phyloP scores from a whole-genome alignment of 108 stramenopile species.

The Seminavis robusta region DNA sequence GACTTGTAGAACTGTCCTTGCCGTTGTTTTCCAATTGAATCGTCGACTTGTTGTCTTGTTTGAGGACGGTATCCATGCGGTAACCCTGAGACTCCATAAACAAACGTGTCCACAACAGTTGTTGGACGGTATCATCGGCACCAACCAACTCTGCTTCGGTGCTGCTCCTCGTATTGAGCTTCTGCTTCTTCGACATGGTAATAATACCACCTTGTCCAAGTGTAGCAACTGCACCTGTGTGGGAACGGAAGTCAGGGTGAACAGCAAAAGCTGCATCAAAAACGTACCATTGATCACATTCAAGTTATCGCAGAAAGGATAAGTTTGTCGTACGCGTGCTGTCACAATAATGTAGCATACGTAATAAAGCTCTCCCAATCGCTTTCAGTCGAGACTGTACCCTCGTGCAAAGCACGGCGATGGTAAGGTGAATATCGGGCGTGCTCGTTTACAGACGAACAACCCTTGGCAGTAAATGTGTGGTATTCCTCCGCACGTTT shows the following conservation, averaged over 20 bases:
- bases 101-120: conserved; percentile 18
- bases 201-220: conserved; percentile 11
- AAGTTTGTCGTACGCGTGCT: no score
- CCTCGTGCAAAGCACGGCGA: no score
- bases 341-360: no score
- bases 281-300: no score
- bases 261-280: no score
- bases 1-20: conserved; percentile 7
- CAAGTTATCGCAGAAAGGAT: no score
- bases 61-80: conserved; percentile 3
- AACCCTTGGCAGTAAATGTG: no score
- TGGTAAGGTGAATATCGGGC: no score
- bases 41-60: conserved; percentile 45
- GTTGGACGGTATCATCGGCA: conserved; percentile 14
- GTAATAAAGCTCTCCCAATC: no score
- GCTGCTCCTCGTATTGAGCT: conserved; percentile 28
- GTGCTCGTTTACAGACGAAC: no score
- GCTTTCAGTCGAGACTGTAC: no score
- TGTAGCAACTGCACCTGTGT: conserved; percentile 27
- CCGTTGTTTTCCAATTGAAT: conserved; percentile 34
- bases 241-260: conserved; percentile 30
- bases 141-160: conserved; percentile 37
- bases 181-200: conserved; percentile 25
- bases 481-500: no score
- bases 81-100: conserved; percentile 35